A percentile compares a stretch with the other conserved stretches of the same genome.
phyloP scores from a whole-genome alignment of 768 basidiomycete genomes.

The Megacollybia marginata region DNA sequence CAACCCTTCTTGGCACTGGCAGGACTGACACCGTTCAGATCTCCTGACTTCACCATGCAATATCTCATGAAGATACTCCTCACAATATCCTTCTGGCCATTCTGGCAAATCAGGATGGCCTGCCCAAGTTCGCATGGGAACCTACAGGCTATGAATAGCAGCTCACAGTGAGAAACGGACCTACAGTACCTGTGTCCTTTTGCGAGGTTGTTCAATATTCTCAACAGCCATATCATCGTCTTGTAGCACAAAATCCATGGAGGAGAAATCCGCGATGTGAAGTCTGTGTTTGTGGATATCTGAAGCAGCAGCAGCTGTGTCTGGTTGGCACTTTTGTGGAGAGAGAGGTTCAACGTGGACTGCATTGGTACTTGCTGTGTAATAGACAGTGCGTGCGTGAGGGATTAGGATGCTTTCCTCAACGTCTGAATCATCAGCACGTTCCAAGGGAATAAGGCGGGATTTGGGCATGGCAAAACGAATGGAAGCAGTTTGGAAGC shows the following conservation, averaged over 20 bases:
- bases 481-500: too few species aligned
- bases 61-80: too few species aligned
- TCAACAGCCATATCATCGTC: background rate
- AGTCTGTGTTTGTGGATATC: background rate
- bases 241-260: background rate
- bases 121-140: background rate
- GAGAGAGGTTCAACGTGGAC: too few species aligned
- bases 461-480: background rate
- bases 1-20: background rate
- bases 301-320: background rate
- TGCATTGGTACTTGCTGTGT: too few species aligned
- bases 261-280: background rate
- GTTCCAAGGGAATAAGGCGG: too few species aligned
- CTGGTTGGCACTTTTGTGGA: too few species aligned
- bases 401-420: background rate
- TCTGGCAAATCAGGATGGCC: background rate
- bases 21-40: background rate
- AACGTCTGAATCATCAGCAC: background rate
- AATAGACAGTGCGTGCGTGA: background rate
- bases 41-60: background rate
- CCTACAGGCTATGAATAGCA: background rate
- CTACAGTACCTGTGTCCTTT: background rate
- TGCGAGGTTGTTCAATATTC: background rate
- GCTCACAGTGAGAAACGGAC: background rate
- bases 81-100: background rate